Evolutionary conservation across 345 rosid genomes (phyloP).

Genomic region (Aquilaria malaccensis): DNA sequence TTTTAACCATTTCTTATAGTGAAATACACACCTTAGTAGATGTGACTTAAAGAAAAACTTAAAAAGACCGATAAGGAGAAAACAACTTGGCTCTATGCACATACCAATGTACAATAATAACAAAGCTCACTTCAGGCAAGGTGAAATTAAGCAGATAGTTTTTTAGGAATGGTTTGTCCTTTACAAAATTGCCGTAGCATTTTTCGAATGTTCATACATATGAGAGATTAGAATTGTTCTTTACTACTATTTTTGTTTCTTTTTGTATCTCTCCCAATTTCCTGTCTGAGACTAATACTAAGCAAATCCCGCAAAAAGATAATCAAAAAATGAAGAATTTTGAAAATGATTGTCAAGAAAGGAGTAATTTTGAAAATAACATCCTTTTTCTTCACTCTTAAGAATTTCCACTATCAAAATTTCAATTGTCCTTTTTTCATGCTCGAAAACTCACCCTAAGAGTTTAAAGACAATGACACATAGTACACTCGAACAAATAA

Average conservation of each 20-base stretch:
- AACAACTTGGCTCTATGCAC: slow-evolving; percentile 11
- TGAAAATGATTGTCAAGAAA: not conserved
- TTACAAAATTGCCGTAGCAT: slow-evolving; percentile 5
- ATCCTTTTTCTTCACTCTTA: too few relatives aligned
- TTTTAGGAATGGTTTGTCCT: slow-evolving; percentile 5
- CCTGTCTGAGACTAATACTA: too few relatives aligned
- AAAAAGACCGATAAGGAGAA: not conserved
- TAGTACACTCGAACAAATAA: too few relatives aligned
- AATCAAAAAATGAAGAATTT: too few relatives aligned
- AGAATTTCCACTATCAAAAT: too few relatives aligned
- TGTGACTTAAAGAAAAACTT: slow-evolving; percentile 5
- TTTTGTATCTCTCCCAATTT: not conserved
- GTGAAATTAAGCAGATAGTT: slow-evolving; percentile 1
- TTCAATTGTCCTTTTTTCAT: too few relatives aligned
- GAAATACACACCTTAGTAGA: slow-evolving; percentile 8
- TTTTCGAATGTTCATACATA: slow-evolving; percentile 8
- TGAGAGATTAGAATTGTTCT: slow-evolving; percentile 3
- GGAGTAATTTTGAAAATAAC: too few relatives aligned
- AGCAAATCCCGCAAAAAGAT: not conserved
- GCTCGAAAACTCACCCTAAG: too few relatives aligned
- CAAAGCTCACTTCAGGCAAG: slow-evolving; percentile 7
- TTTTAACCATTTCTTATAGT: not conserved
- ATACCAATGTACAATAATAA: slow-evolving; percentile 2
- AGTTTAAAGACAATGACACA: too few relatives aligned
- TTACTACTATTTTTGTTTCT: not conserved